Conservation (phyloP, 352 stramenopile genomes). For the Elongisporangium prolatum region DNA sequence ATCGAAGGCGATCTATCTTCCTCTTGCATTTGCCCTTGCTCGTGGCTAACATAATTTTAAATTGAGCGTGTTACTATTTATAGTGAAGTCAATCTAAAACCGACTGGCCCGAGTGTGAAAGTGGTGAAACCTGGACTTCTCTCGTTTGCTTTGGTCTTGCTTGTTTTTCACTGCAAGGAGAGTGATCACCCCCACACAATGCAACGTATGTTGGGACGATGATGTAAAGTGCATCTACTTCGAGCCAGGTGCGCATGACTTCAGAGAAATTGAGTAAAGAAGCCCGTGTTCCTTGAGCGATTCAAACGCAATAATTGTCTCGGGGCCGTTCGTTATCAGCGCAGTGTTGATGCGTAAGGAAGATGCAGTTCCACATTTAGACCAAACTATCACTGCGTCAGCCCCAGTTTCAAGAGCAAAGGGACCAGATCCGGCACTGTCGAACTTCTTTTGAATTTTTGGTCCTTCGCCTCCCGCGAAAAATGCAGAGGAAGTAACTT, state of each 20-base stretch:
- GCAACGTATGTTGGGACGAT: too few species aligned
- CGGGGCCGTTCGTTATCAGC: slow-evolving; percentile 15
- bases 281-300: not conserved
- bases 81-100: not conserved
- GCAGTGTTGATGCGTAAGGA: slow-evolving; percentile 24
- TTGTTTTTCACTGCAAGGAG: too few species aligned
- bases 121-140: too few species aligned
- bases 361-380: slow-evolving; percentile 11
- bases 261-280: slow-evolving; percentile 7
- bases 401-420: slow-evolving; percentile 10
- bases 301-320: slow-evolving; percentile 8
- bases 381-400: slow-evolving; percentile 15
- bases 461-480: slow-evolving; percentile 8
- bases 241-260: not conserved
- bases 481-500: slow-evolving; percentile 20
- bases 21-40: not conserved
- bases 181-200: too few species aligned
- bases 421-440: not conserved
- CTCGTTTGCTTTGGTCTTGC: too few species aligned
- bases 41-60: not conserved
- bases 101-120: not conserved
- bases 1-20: not conserved
- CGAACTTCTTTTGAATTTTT: slow-evolving; percentile 14
- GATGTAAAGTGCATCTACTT: not conserved
- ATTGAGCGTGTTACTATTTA: not conserved